Evolutionary conservation across 1,284 basidiomycete species (phyloP), one percentile per base, ranked within the genome.

Genomic region (Ceratobasidium sp.): DNA sequence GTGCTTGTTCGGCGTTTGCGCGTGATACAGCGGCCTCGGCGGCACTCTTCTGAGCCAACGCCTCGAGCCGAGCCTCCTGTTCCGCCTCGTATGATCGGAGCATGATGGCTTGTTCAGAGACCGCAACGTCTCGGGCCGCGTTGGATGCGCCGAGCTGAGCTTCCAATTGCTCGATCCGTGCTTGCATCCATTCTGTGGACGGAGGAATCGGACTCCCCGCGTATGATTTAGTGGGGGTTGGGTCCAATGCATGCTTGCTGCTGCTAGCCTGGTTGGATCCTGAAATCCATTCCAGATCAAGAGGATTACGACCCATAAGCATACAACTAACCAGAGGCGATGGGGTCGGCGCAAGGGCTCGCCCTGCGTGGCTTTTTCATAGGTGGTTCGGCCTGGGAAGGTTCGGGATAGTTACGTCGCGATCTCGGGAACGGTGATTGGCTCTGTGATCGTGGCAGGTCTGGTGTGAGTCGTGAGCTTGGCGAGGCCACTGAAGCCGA

Each of bases 101-200:
- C 9, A 43, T 43, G 13, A 73, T 48, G 1, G 29, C n/a, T 22
- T 73, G 58, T 34, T 73, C 69, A 1, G 69, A 73, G 22, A 73
- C 16, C 9, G 69, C 69, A n/a, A 73, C 29, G 22, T 73, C 58
- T 19, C 69, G 69, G n/a, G 69, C 69, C n/a, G 69, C 48, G 31
- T 31, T 61, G n/a, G 59, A 29, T 11, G 58, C 31, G 29, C 59
- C 39, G 31, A 73, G 48, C 2, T 73, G 56, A n/a, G 56, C 34
- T 31, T 73, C 69, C 27, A 73, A 43, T 11, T 62, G 29, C 29
- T 58, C 46, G 48, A 73, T 62, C 3, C 69, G 69, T 7, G 69
- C 56, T 6, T 48, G 69, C 58, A 73, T 62, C 69, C 69, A 73
- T 62, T 62, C 58, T 11, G 34, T 13, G 3, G 69, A 73, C n/a